Base-by-base conservation (phyloP, 805 yeast species). In the Metschnikowia cubensis region DNA sequence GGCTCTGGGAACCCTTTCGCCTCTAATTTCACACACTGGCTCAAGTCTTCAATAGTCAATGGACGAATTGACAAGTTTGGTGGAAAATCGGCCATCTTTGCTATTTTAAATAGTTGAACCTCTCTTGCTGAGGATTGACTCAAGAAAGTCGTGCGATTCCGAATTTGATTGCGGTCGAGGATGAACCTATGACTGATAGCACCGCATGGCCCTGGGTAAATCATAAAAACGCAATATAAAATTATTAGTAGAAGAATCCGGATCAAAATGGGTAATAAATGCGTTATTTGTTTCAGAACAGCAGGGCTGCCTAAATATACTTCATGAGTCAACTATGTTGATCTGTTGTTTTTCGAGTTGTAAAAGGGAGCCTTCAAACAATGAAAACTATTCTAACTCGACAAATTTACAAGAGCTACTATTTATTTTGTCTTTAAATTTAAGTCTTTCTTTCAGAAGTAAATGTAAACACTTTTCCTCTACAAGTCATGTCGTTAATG, bases 1-100 rank as follows among this genome's bases (percentile, higher is more conserved):
- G 68, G 63, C 34, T 80, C 82, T 2, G 87, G 82, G 67, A 91
- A 89, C 6, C 95, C 89, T 43, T 68, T 64, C 5, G 66, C 64
- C 65, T 92, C 98, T 38, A 91, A 74, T 13, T 64, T 77, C 15
- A 70, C 60, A 33, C 84, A 83, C 60, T 81, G 82, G 32, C 79
- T 82, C 14, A 83, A 62, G 65, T 92, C 99, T 53, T 80, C 59
- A 35, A 57, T 50, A 13, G 58, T 56, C 54, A 56, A 56, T 11
- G 61, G 61, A 15, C 59, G 60, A 42, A 64, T 74, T 8, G 76
- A 71, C 52, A 73, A 67, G 53, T 73, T 73, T 11, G 78, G 77
- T 11, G 78, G 78, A 54, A 73, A 73, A 49, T 72, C 76, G 21
- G 76, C 64, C 78, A 73, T 73, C 15, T 13, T 42, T 33, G 37